phyloP scores from a whole-genome alignment of 176 grass and related monocot species.

The Typha latifolia region DNA sequence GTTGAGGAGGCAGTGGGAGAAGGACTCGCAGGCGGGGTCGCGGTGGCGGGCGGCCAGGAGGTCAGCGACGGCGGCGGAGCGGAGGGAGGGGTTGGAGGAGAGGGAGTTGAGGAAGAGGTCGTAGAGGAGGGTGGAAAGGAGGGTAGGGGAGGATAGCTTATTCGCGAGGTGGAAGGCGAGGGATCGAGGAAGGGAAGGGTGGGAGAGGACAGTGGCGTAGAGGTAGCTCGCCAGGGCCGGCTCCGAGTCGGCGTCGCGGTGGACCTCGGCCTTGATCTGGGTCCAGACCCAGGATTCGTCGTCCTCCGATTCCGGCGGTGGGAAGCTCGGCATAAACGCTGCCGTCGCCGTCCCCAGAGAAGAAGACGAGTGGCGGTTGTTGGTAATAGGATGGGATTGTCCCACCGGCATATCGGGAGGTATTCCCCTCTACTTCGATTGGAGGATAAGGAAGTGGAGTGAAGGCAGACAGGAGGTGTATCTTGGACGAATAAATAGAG shows the following conservation, averaged over 20 bases:
- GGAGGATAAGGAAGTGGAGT: no score
- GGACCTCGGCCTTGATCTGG: constrained; percentile 85
- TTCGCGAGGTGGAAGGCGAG: constrained; percentile 95
- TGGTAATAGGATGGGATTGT: no score
- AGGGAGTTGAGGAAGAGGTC: constrained; percentile 63
- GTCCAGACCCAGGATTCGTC: constrained; percentile 82
- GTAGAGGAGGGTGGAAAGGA: constrained; percentile 80
- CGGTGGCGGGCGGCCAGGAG: constrained; percentile 47
- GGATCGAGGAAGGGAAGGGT: constrained; percentile 56
- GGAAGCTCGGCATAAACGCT: constrained; percentile 33
- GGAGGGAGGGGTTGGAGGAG: neutral
- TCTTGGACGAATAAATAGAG: no score
- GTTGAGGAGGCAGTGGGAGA: constrained; percentile 91
- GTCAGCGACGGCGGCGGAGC: constrained; percentile 49
- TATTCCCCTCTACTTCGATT: no score
- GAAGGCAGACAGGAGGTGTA: no score
- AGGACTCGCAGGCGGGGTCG: constrained; percentile 65
- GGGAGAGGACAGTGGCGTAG: constrained; percentile 87
- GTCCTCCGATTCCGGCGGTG: constrained; percentile 59
- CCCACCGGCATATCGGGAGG: no score
- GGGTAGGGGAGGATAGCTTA: constrained; percentile 90
- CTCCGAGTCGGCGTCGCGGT: constrained; percentile 73
- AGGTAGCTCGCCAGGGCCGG: constrained; percentile 77
- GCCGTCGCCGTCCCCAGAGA: neutral
- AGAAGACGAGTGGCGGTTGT: no score